Evolutionary conservation across 441 rosid species (phyloP).

Genomic region (Manihot esculenta): DNA sequence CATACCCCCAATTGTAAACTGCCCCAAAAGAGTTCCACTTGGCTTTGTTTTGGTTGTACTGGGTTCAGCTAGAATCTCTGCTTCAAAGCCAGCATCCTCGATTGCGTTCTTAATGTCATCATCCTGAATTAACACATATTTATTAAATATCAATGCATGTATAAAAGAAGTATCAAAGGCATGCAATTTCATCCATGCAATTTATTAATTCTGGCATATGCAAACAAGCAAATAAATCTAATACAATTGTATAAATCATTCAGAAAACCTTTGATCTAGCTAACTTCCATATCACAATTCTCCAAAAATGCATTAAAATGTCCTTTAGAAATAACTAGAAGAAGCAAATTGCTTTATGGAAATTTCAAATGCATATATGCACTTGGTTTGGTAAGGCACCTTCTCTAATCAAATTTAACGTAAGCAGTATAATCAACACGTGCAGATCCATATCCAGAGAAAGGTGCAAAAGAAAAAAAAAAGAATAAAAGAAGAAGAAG

Average conservation of each 20-base stretch:
- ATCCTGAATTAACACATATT: slow-evolving; percentile 44
- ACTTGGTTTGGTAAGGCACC: no score
- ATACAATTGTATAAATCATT: not conserved
- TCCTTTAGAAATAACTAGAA: not conserved
- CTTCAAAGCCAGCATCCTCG: slow-evolving; percentile 98
- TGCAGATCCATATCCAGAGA: not conserved
- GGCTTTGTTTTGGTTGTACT: slow-evolving; percentile 42
- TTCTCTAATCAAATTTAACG: not conserved
- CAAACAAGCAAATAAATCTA: not conserved
- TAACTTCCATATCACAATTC: not conserved
- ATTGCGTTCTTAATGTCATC: slow-evolving; percentile 85
- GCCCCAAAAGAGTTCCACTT: slow-evolving; percentile 56
- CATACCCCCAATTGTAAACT: slow-evolving; percentile 94
- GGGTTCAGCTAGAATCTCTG: slow-evolving; percentile 75
- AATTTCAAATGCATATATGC: no score
- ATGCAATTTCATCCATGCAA: not conserved
- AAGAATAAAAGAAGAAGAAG: no score
- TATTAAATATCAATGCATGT: not conserved
- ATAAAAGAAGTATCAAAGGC: not conserved
- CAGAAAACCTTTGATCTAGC: not conserved
- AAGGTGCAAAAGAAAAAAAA: not conserved
- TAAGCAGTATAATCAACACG: not conserved
- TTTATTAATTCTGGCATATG: no score
- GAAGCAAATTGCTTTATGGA: not conserved
- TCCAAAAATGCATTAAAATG: not conserved